Evolutionary conservation across 805 yeast genomes (phyloP).

Genomic region (Candida michaelii): DNA sequence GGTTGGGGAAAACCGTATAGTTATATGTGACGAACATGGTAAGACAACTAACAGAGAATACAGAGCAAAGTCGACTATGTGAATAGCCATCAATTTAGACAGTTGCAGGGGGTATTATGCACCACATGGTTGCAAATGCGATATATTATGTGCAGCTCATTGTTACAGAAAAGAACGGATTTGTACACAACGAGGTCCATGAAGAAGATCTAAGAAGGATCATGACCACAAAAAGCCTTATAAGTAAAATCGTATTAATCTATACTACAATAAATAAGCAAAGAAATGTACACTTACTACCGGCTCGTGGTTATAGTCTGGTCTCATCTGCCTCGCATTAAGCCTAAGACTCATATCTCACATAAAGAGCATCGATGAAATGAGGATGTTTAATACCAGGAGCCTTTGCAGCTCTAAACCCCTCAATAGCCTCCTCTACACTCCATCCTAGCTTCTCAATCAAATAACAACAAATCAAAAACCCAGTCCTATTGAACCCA

Average conservation of each 20-base stretch:
- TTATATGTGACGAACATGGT: too few relatives aligned
- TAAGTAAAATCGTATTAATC: slow-evolving; percentile 1
- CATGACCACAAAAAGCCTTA: too few relatives aligned
- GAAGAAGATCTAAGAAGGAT: too few relatives aligned
- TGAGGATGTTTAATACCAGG: slow-evolving; percentile 81
- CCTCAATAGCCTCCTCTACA: slow-evolving; percentile 62
- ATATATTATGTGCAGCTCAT: not conserved
- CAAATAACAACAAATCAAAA: slow-evolving; percentile 65
- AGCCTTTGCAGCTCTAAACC: slow-evolving; percentile 54
- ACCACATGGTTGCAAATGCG: not conserved
- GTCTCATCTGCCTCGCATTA: too few relatives aligned
- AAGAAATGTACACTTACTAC: too few relatives aligned
- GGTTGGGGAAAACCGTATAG: too few relatives aligned
- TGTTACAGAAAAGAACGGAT: not conserved
- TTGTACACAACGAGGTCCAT: too few relatives aligned
- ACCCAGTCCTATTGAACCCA: slow-evolving; percentile 80
- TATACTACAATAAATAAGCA: slow-evolving; percentile 1
- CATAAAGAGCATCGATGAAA: slow-evolving; percentile 69
- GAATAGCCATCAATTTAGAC: too few relatives aligned
- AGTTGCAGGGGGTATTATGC: not conserved
- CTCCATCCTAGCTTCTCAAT: slow-evolving; percentile 59
- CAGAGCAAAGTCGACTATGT: too few relatives aligned
- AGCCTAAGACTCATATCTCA: slow-evolving; percentile 54
- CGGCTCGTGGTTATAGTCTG: too few relatives aligned
- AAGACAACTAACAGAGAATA: too few relatives aligned